Base-by-base conservation (phyloP, 805 yeast species). In the Myxozyma monticola region DNA sequence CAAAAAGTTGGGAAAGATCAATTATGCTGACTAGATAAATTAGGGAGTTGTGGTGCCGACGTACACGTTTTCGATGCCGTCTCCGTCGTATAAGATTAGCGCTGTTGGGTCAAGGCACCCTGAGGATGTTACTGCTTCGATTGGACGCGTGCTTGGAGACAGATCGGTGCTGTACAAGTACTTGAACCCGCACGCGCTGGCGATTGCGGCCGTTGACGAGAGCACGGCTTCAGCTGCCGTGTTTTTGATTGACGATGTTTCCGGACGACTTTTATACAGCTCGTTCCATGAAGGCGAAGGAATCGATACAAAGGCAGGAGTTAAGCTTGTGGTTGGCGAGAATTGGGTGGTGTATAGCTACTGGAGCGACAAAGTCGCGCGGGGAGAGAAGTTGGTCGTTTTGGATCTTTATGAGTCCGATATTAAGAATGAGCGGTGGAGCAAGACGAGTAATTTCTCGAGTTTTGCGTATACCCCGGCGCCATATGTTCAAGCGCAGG, bases 131-230 rank as follows among this genome's bases (percentile, higher is more conserved):
- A 70, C 76, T 3, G 80, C 84, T 0, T 83, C 84, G 12, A 65
- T 83, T 41, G 97, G 95, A 7, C 75, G 78, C 22, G 78, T 85
- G 0, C 68, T 85, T 25, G 83, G 84, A 18, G 82, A 85, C 59
- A 77, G 88, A 63, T 73, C 83, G 1, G 91, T 88, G 1, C 68
- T 88, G 34, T 88, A 90, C 77, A 93, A 91, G 67, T 90, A 85
- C 65, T 69, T 90, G 52, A 76, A 85, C 61, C 95, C 95, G 18
- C 80, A 86, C 60, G 51, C 79, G 18, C 72, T 84, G 1, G 75
- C 80, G 1, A 72, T 81, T 18, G 76, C 83, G 2, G 69, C 83
- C 0, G 59, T 66, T 20, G 62, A 73, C 40, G 48, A 59, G 2
- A 60, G 56, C 2, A 62, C 65, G 0, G 54, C 62, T 1, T 51